Evolutionary conservation across 805 yeast species (phyloP), one percentile per base, ranked within the genome.

Genomic region (Starmerella sirachaensis): DNA sequence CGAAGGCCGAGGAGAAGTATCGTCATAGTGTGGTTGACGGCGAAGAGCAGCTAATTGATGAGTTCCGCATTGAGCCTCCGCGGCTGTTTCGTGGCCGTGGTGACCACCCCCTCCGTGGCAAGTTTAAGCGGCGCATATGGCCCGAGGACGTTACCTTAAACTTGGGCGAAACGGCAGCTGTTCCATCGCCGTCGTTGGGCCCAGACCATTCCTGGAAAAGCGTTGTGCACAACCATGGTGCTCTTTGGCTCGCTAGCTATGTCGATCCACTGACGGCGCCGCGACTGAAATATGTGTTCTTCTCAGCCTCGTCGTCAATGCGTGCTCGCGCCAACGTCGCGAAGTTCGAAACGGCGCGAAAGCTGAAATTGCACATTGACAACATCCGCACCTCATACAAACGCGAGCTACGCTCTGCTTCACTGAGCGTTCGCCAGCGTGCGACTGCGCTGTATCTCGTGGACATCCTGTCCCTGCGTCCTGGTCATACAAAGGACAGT

Each of bases 21-120:
- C 82, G 81, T 53, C 74, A 70, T 18, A 88, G 97, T 62, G 55
- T 70, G 23, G 63, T 88, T 33, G 83, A 88, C 56, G 96, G 95
- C 13, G 70, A 94, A 49, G 78, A 72, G 52, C 95, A 88, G 54
- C 86, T 78, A 51, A 93, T 88, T 21, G 96, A 96, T 18, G 88
- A 88, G 56, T 88, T 88, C 58, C 68, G 88, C 54, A 77, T 88
- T 33, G 98, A 88, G 65, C 97, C 97, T 22, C 97, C 98, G 0
- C 96, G 94, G 2, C 63, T 88, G 38, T 88, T 86, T 56, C 69
- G 96, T 59, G 98, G 97, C 30, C 80, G 97, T 59, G 97, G 96
- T 53, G 85, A 88, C 0, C 97, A 86, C 58, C n/a, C n/a, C n/a
- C 84, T 81, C 58, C 86, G 96, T 1, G 98, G 98, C 29, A 82